Evolutionary conservation across 768 basidiomycete species (phyloP), one percentile per base, ranked within the genome.

Genomic region (Mycena capillaripes): DNA sequence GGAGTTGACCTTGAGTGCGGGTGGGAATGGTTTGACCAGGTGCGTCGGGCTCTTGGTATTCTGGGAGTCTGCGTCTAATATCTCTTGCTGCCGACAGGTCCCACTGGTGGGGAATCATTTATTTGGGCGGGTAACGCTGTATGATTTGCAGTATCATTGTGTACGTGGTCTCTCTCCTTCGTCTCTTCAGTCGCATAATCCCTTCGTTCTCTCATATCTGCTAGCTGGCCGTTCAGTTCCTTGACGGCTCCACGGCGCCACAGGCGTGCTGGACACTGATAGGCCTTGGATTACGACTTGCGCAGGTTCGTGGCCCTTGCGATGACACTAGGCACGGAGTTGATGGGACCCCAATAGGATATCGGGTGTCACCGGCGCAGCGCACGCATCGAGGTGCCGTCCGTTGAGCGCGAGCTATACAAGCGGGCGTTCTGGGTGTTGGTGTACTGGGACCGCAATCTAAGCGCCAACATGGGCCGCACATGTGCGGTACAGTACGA

Each of bases 61-160:
- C 7, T 38, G 38, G 10, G 10, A 3, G 38, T 10, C 38, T 30
- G 1, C 11, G 11, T 10, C 32, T 53, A 34, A 68, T 16, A 14
- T 30, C 4, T 40, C 4, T 17, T 40, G 21, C 5, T 30, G 12
- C 10, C 25, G 8, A 30, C 17, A 71, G 70, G 71, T 72, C 40
- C 89, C 93, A 68, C 85, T 89, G 76, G 86, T 92, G 48, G 89
- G 90, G 66, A 89, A 87, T 76, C 88, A 87, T 0, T 81, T 95
- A 21, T 81, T 95, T 12, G 83, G 86, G 0, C 89, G 92, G 8
- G 93, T 94, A 1, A 82, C 86, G 8, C 78, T 97, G 70, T 92
- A 89, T 78, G 95, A 96, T 72, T 79, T 97, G 58, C 96, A 97
- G 78, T 86, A 87, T 42, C 91, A 91, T 77, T 84, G 84, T 48